Evolutionary conservation across 2,329 filamentous ascomycete species (phyloP).

Genomic region (Trichophyton verrucosum): DNA sequence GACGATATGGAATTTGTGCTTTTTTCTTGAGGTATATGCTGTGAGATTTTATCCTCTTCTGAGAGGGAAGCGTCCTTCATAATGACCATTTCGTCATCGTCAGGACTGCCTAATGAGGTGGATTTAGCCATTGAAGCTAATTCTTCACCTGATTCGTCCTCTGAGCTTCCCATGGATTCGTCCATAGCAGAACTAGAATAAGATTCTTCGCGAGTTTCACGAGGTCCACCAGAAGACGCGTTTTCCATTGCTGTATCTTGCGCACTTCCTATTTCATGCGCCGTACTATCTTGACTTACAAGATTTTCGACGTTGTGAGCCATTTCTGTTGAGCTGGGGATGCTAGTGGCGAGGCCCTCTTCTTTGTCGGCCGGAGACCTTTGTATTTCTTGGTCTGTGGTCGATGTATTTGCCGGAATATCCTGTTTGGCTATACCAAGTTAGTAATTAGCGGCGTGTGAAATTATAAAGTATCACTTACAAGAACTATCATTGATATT

Average conservation of each 20-base stretch:
- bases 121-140: background rate
- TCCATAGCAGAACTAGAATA: constrained; percentile 29
- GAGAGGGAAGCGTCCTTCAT: background rate
- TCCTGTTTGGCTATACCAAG: background rate
- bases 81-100: background rate
- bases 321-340: background rate
- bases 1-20: background rate
- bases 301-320: background rate
- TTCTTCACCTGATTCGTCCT: constrained; percentile 4
- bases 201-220: constrained; percentile 12
- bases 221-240: background rate
- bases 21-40: background rate
- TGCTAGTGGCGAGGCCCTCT: background rate
- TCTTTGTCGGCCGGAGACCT: background rate
- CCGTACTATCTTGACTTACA: background rate
- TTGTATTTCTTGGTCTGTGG: background rate
- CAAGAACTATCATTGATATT: background rate
- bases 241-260: background rate
- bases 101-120: background rate
- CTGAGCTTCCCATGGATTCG: constrained; percentile 23
- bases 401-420: background rate
- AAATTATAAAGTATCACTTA: background rate
- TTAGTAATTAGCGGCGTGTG: background rate
- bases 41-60: background rate
- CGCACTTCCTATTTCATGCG: background rate